Percentiles rank a stretch among this genome's conserved stretches.
Conservation (phyloP, 1,284 basidiomycete genomes). For the Cutaneotrichosporon sp. region DNA sequence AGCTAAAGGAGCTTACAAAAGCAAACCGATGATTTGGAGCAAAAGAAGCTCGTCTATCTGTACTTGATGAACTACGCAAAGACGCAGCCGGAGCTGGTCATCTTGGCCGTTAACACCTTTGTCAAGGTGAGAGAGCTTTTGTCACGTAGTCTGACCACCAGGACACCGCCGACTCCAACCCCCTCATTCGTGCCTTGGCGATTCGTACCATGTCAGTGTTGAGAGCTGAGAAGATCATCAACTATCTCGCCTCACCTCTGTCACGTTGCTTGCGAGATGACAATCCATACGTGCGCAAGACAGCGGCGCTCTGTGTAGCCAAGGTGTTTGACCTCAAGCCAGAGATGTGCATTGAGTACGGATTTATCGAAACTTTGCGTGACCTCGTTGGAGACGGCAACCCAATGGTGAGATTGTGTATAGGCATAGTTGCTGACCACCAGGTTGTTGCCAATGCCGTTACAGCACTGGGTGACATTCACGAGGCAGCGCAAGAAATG, state of each 20-base stretch:
- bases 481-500: slow-evolving; percentile 51
- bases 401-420: slow-evolving; percentile 71
- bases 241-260: slow-evolving; percentile 91
- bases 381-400: slow-evolving; percentile 71
- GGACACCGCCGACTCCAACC: slow-evolving; percentile 93
- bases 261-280: slow-evolving; percentile 87
- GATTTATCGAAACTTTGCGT: slow-evolving; percentile 81
- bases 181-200: slow-evolving; percentile 89
- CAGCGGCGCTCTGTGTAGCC: slow-evolving; percentile 87
- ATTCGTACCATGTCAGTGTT: slow-evolving; percentile 98
- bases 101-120: slow-evolving; percentile 97
- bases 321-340: slow-evolving; percentile 97
- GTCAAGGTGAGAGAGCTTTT: slow-evolving; percentile 55
- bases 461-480: slow-evolving; percentile 92
- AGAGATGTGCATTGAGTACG: slow-evolving; percentile 88
- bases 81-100: slow-evolving; percentile 94
- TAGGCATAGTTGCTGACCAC: not conserved
- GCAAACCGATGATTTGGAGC: slow-evolving; percentile 52
- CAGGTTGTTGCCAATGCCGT: slow-evolving; percentile 93
- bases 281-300: slow-evolving; percentile 96
- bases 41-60: slow-evolving; percentile 74
- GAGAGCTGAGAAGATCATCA: slow-evolving; percentile 97
- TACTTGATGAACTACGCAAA: slow-evolving; percentile 99
- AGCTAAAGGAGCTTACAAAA: slow-evolving; percentile 19
- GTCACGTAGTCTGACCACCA: slow-evolving; percentile 45